phyloP scores from a whole-genome alignment of 805 yeast species.

The Sugiyamaella mastotermitis region DNA sequence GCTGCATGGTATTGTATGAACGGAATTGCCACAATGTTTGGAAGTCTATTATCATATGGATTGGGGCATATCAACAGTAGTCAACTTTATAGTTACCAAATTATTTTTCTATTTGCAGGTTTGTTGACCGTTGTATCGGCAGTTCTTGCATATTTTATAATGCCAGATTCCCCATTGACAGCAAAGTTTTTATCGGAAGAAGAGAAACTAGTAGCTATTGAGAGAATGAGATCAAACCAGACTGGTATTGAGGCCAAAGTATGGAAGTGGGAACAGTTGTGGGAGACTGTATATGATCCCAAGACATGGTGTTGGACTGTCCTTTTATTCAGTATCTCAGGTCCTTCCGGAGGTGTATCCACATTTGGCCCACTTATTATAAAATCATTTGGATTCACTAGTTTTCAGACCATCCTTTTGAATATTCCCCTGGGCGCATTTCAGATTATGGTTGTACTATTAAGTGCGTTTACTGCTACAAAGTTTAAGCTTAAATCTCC shows the following conservation, averaged over 20 bases:
- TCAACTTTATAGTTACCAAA: slow-evolving; percentile 22
- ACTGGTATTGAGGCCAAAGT: slow-evolving; percentile 40
- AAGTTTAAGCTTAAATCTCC: slow-evolving; percentile 15
- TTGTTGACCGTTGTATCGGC: slow-evolving; percentile 41
- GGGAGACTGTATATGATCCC: slow-evolving; percentile 39
- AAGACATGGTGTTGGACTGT: slow-evolving; percentile 30
- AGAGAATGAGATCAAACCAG: slow-evolving; percentile 27
- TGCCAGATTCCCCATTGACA: slow-evolving; percentile 17
- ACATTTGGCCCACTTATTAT: slow-evolving; percentile 29
- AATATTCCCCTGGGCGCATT: slow-evolving; percentile 36
- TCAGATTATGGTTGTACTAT: slow-evolving; percentile 21
- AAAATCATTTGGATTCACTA: slow-evolving; percentile 28
- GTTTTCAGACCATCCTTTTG: slow-evolving; percentile 35
- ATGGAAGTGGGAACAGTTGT: slow-evolving; percentile 38
- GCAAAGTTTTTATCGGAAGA: slow-evolving; percentile 20
- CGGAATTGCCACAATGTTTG: slow-evolving; percentile 41
- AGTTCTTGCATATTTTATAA: slow-evolving; percentile 10
- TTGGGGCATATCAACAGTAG: slow-evolving; percentile 29
- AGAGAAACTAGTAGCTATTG: slow-evolving; percentile 22
- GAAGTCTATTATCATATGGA: slow-evolving; percentile 47
- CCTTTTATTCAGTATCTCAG: slow-evolving; percentile 25
- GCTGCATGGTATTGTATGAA: slow-evolving; percentile 30
- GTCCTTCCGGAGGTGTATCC: slow-evolving; percentile 31
- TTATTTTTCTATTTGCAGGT: slow-evolving; percentile 54
- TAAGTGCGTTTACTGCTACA: slow-evolving; percentile 27